phyloP scores from a whole-genome alignment of 768 basidiomycete species.

The Rhodotorula diobovata region DNA sequence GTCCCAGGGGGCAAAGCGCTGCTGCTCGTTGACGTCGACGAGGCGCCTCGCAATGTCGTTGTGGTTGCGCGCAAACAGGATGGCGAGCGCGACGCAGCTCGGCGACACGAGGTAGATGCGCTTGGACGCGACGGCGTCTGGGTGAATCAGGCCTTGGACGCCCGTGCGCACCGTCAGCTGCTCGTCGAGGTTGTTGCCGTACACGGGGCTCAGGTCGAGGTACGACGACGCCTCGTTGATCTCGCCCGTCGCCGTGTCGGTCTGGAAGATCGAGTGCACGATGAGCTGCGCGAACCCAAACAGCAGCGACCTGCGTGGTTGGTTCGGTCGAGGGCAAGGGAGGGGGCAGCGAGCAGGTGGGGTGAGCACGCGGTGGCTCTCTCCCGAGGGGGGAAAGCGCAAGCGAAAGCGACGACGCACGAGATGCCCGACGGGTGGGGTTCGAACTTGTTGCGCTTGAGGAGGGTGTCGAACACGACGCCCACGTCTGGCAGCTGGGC shows the following conservation, averaged over 20 bases:
- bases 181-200: constrained; percentile 59
- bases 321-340: too few relatives aligned
- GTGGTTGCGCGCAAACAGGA: constrained; percentile 58
- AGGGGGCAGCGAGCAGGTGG: too few relatives aligned
- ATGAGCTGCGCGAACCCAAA: constrained; percentile 26
- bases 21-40: constrained; percentile 55
- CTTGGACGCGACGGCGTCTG: constrained; percentile 57
- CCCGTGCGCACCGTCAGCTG: constrained; percentile 55
- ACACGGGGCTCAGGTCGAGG: constrained; percentile 69
- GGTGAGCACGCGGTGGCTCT: too few relatives aligned
- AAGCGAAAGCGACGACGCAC: constrained; percentile 52
- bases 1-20: constrained; percentile 49
- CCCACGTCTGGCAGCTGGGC: constrained; percentile 54
- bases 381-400: too few relatives aligned
- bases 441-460: constrained; percentile 61
- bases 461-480: constrained; percentile 66
- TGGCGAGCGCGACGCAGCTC: constrained; percentile 61
- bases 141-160: constrained; percentile 62
- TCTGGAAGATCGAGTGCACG: constrained; percentile 63
- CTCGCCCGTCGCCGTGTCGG: constrained; percentile 49
- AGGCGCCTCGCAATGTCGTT: constrained; percentile 62
- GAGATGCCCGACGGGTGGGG: constrained; percentile 66
- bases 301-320: constrained; percentile 19
- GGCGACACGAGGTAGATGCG: constrained; percentile 63
- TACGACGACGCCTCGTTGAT: constrained; percentile 67